Percentiles rank a stretch among this genome's conserved stretches.
Conservation (phyloP, 129 eudicot species). For the Cynara cardunculus region DNA sequence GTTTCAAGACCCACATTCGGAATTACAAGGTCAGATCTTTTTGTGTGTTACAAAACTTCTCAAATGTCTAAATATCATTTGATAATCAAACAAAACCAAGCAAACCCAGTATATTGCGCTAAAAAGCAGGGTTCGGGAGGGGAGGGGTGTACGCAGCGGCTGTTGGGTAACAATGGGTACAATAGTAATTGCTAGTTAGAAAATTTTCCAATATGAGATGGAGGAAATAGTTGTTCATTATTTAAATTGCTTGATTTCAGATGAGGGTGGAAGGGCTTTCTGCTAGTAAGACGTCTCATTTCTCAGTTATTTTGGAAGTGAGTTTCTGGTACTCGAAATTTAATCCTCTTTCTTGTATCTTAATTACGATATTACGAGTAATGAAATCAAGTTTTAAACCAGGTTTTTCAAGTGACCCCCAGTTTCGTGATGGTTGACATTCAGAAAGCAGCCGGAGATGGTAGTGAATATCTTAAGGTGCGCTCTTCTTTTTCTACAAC, state of each 20-base stretch:
- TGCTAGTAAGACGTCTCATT: constrained; percentile 65
- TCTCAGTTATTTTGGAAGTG: constrained; percentile 86
- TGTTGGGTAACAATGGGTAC: constrained; percentile 9
- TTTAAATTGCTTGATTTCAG: constrained; percentile 36
- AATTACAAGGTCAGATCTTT: constrained; percentile 61
- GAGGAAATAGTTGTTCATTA: neutral
- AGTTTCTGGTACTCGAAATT: constrained; percentile 13
- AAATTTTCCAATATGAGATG: constrained; percentile 1
- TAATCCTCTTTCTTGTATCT: neutral
- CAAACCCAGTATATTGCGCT: neutral
- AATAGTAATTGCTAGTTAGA: neutral
- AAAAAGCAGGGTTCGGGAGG: neutral
- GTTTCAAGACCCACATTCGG: constrained; percentile 93
- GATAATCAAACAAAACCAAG: neutral
- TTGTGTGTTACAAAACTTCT: neutral
- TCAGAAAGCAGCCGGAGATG: constrained; percentile 89
- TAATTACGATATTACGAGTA: constrained; percentile 6
- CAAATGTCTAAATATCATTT: neutral
- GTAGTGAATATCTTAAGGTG: constrained; percentile 79
- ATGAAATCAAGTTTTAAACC: constrained; percentile 16
- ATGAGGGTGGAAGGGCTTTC: constrained; percentile 98
- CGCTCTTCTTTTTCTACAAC: neutral
- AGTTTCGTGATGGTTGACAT: constrained; percentile 81
- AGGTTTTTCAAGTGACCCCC: constrained; percentile 85
- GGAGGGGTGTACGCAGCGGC: neutral